Evolutionary conservation across 1,284 basidiomycete species (phyloP), one percentile per base, ranked within the genome.

Genomic region (Moesziomyces parantarcticus): DNA sequence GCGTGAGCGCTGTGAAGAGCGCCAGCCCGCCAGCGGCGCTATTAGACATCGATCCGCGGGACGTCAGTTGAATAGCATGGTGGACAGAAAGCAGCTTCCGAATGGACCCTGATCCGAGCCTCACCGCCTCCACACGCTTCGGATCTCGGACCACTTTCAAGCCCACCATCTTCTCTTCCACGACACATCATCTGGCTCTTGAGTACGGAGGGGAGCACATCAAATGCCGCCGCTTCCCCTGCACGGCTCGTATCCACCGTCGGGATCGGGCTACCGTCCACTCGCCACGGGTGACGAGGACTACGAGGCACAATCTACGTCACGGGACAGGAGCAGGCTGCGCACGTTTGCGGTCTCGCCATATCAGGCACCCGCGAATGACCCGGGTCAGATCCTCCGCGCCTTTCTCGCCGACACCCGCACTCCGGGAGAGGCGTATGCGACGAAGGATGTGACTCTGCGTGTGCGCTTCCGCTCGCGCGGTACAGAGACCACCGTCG

Each of bases 331-430:
- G 34, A 18, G 13, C 14, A 14, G 34, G 34, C 34, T 16, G 34
- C 34, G 34, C 14, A 36, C 34, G 34, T 36, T 36, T 16, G 14
- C 16, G 4, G 16, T 18, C 14, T 72, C 69, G 20, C 69, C 69
- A 0, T 66, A 58, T 36, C 59, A 51, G 23, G 40, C 61, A 0
- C 34, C n/a, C 11, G 62, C 69, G 0, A 72, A 66, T 39, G 32
- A 66, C 22, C 51, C 69, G 2, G 57, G 46, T 0, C 42, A 63
- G 5, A 45, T 72, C 5, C 46, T 72, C 1, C 41, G 41, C 16
- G 42, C 47, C 10, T 72, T 72, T 13, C 56, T 72, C 8, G 20
- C 54, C 4, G 68, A 71, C 18, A 71, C 68, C 7, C 58, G 69
- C 1, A 29, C 29, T 29, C 48, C 55, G 8, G n/a, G 26, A 5